Evolutionary conservation across 2,329 filamentous ascomycete genomes (phyloP).

Genomic region (Arthrobotrys conoides): DNA sequence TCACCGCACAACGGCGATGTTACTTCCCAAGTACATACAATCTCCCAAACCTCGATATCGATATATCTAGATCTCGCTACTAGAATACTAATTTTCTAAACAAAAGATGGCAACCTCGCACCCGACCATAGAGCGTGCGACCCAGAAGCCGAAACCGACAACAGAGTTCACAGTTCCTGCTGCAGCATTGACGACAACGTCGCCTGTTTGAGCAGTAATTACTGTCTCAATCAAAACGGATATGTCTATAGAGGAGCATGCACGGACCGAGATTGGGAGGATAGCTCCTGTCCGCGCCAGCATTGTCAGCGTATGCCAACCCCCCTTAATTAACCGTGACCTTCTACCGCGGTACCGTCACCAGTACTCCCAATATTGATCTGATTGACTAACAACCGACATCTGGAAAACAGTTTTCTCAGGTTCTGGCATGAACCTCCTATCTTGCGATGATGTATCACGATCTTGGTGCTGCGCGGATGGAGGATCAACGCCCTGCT

Average conservation of each 20-base stretch:
- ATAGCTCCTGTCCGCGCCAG: slow-evolving; percentile 23
- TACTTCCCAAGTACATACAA: slow-evolving; percentile 43
- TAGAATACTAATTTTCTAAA: too few relatives aligned
- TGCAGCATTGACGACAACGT: slow-evolving; percentile 41
- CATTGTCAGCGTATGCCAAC: not conserved
- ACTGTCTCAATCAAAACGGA: slow-evolving; percentile 42
- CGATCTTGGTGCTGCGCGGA: slow-evolving; percentile 53
- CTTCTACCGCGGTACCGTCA: too few relatives aligned
- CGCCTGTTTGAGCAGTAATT: slow-evolving; percentile 44
- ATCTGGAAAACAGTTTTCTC: slow-evolving; percentile 7
- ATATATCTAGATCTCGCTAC: too few relatives aligned
- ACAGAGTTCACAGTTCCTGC: slow-evolving; percentile 30
- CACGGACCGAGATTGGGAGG: slow-evolving; percentile 35
- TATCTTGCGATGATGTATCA: slow-evolving; percentile 49
- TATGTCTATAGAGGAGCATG: slow-evolving; percentile 54
- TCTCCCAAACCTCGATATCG: not conserved
- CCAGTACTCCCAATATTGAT: too few relatives aligned
- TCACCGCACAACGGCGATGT: slow-evolving; percentile 28
- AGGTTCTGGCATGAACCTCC: slow-evolving; percentile 36
- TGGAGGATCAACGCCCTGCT: slow-evolving; percentile 26
- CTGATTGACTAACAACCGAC: not conserved
- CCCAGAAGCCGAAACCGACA: not conserved
- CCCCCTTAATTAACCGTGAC: too few relatives aligned
- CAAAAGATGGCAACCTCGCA: slow-evolving; percentile 32
- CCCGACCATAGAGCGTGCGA: slow-evolving; percentile 16